These are phyloP conservation scores for Coriolopsis trogii DNA, from an alignment of 1,284 basidiomycete species.

Conservation along the genomic window DNA sequence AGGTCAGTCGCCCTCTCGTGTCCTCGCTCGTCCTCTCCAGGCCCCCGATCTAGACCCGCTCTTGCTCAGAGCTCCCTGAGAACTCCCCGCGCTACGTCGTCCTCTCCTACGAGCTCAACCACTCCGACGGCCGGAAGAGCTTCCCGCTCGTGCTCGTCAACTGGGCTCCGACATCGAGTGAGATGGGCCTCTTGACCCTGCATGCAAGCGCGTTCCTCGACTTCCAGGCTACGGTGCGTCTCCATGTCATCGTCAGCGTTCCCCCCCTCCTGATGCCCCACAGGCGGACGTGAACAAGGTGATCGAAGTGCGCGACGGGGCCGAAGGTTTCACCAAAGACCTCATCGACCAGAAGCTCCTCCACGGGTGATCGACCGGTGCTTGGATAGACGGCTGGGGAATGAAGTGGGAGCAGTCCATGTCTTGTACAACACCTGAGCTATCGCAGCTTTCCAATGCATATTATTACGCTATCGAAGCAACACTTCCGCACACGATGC, in stretches of 20 bases:
- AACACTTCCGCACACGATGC: constrained; percentile 2
- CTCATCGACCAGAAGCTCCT: constrained; percentile 67
- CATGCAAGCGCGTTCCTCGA: constrained; percentile 82
- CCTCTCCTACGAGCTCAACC: constrained; percentile 80
- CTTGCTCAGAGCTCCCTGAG: constrained; percentile 79
- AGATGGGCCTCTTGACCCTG: constrained; percentile 78
- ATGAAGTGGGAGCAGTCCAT: constrained; percentile 1
- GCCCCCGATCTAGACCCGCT: constrained; percentile 10
- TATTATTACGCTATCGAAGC: constrained; percentile 19
- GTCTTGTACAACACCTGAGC: constrained; percentile 19
- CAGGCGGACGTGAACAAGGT: constrained; percentile 76
- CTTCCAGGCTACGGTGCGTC: constrained; percentile 75
- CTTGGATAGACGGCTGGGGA: not conserved
- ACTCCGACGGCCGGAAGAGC: constrained; percentile 84
- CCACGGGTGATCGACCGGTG: constrained; percentile 14
- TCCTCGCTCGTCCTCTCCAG: not conserved
- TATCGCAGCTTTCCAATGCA: constrained; percentile 5
- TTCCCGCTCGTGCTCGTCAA: constrained; percentile 86
- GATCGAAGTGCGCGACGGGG: constrained; percentile 80
- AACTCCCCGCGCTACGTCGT: constrained; percentile 89
- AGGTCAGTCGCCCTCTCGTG: constrained; percentile 57
- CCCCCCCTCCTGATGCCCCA: constrained; percentile 18
- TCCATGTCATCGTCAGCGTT: not conserved
- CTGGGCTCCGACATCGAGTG: constrained; percentile 79
- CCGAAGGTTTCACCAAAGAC: constrained; percentile 78